Conservation (phyloP, 345 rosid genomes). For the Citrus mangshanensis region DNA sequence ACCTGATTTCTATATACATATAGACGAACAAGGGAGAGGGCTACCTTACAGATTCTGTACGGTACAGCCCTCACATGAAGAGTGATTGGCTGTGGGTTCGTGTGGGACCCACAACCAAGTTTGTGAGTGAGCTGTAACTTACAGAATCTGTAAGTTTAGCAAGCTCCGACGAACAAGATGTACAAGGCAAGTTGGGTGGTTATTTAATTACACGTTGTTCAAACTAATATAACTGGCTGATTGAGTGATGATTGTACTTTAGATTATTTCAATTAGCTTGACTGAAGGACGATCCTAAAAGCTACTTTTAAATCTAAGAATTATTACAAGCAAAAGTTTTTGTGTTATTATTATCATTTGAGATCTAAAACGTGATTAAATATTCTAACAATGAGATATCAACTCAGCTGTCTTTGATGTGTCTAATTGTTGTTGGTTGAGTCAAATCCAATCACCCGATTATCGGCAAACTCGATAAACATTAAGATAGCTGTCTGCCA, state of each 20-base stretch:
- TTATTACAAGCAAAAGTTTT: neutral
- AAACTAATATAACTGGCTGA: neutral
- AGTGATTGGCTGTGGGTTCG: no score
- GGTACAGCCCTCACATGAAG: no score
- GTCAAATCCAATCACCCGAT: constrained; percentile 23
- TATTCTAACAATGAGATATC: neutral
- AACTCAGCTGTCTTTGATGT: neutral
- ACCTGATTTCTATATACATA: neutral
- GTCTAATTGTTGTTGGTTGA: constrained; percentile 12
- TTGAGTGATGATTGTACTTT: neutral
- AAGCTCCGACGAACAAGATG: neutral
- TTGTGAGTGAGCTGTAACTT: no score
- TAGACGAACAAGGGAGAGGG: neutral
- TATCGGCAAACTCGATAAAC: no score
- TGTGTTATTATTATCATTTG: neutral
- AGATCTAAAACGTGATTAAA: neutral
- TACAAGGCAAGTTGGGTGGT: neutral
- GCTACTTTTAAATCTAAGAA: neutral
- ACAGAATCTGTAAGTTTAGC: no score
- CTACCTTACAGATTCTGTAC: no score
- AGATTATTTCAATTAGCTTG: neutral
- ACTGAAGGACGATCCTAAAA: neutral
- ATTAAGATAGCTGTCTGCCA: neutral
- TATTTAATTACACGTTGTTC: no score
- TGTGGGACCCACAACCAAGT: no score